A percentile compares a stretch with the other conserved stretches of the same genome.
These are phyloP conservation scores for Purpureocillium lavendulum DNA, from an alignment of 2,329 filamentous ascomycete species.

Conservation along the genomic window DNA sequence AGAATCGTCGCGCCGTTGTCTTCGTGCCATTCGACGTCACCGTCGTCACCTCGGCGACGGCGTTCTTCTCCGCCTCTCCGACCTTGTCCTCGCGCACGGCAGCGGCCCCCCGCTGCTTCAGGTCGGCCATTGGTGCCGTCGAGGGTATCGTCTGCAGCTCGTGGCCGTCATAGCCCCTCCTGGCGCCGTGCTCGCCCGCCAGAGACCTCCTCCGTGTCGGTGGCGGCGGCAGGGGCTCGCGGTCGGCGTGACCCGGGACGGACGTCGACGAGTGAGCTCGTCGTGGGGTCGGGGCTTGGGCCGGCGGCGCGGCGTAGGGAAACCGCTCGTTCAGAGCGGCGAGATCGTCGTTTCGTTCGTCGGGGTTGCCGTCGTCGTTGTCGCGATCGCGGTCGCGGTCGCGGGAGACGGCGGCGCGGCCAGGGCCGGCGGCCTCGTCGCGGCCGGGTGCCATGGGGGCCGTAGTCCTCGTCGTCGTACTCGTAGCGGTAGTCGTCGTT, in stretches of 20 bases:
- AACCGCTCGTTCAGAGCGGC: not conserved
- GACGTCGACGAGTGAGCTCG: not conserved
- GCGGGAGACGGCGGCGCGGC: slow-evolving; percentile 8
- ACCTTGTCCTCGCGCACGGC: not conserved
- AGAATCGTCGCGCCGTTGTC: no score
- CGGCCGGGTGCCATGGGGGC: slow-evolving; percentile 18
- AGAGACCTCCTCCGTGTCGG: slow-evolving; percentile 3
- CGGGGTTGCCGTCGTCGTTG: slow-evolving; percentile 1
- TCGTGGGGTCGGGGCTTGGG: slow-evolving; percentile 1
- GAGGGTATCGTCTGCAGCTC: slow-evolving; percentile 17
- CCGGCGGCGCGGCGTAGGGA: not conserved
- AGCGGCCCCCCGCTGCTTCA: not conserved
- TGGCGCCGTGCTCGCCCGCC: slow-evolving; percentile 2
- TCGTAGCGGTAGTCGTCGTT: not conserved
- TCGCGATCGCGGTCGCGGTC: slow-evolving; percentile 6
- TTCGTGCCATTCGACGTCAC: no score
- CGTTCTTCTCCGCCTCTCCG: not conserved
- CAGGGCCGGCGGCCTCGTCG: slow-evolving; percentile 9
- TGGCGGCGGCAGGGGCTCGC: no score
- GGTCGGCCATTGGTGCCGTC: slow-evolving; percentile 3
- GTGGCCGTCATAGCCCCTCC: slow-evolving; percentile 5
- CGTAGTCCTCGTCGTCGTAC: no score
- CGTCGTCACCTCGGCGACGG: no score
- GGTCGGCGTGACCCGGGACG: no score
- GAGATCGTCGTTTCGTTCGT: not conserved